Conservation (phyloP, 2,329 filamentous ascomycete species). For the Cercospora berteroae region DNA sequence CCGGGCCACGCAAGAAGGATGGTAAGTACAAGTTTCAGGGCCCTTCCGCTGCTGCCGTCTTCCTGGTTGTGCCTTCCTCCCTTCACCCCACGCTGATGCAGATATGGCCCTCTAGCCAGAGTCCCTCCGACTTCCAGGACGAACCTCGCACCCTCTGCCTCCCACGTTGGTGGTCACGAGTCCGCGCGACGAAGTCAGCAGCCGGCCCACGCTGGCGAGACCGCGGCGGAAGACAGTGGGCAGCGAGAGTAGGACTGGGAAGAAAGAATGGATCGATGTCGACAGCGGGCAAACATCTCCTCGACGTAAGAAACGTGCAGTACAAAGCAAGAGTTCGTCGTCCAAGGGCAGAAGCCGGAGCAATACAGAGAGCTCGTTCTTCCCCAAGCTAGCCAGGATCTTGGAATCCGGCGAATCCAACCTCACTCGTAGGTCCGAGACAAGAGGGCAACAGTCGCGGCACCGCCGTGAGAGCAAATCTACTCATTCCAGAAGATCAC, state of each 20-base stretch:
- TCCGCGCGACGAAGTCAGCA: conserved; percentile 24
- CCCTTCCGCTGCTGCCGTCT: not conserved
- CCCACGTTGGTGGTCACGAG: conserved; percentile 28
- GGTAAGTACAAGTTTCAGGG: conserved; percentile 27
- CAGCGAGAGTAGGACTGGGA: conserved; percentile 20
- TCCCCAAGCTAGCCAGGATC: conserved; percentile 44
- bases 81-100: conserved; percentile 23
- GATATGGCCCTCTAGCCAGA: conserved; percentile 24
- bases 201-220: conserved; percentile 21
- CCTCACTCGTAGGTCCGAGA: conserved; percentile 17
- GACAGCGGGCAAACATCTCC: conserved; percentile 20
- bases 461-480: conserved; percentile 17
- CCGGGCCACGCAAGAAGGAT: conserved; percentile 19
- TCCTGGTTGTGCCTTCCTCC: not conserved
- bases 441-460: conserved; percentile 21
- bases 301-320: conserved; percentile 18
- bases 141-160: conserved; percentile 25
- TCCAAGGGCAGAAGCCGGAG: conserved; percentile 18
- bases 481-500: conserved; percentile 16
- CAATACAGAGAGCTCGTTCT: conserved; percentile 34
- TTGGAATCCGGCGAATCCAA: conserved; percentile 39
- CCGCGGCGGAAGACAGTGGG: conserved; percentile 26
- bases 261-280: conserved; percentile 33
- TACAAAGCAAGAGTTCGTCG: conserved; percentile 15
- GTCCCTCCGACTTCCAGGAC: conserved; percentile 20